These are phyloP conservation scores for Tephrocybe sp. DNA, from an alignment of 768 basidiomycete species.

Conservation along the genomic window DNA sequence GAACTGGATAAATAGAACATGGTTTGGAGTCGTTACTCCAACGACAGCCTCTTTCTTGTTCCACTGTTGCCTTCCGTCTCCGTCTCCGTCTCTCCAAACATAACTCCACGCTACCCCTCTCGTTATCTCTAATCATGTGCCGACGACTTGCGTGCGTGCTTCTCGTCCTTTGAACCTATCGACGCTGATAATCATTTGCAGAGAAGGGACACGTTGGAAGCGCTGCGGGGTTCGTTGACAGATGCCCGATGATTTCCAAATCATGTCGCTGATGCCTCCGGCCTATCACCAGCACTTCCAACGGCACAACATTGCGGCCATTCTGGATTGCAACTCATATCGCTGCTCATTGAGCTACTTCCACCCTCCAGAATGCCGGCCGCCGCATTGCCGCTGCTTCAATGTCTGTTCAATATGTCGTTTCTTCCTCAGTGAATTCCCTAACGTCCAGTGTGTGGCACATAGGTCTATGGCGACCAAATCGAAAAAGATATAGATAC, in stretches of 20 bases:
- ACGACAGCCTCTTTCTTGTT: not conserved
- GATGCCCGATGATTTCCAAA: not conserved
- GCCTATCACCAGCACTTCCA: slow-evolving; percentile 69
- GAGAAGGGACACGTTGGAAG: slow-evolving; percentile 77
- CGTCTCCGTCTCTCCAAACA: slow-evolving; percentile 1
- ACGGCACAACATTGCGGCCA: slow-evolving; percentile 70
- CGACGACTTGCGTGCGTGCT: slow-evolving; percentile 70
- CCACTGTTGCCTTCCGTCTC: not conserved
- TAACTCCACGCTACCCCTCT: not conserved
- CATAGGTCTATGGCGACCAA: slow-evolving; percentile 65
- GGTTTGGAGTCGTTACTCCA: slow-evolving; percentile 2
- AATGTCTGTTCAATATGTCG: slow-evolving; percentile 44
- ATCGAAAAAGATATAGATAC: slow-evolving; percentile 69
- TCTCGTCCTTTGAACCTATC: slow-evolving; percentile 13
- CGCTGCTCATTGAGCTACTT: slow-evolving; percentile 64
- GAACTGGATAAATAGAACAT: slow-evolving; percentile 18
- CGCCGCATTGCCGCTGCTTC: slow-evolving; percentile 54
- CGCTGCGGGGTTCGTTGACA: slow-evolving; percentile 57
- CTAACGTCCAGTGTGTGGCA: not conserved
- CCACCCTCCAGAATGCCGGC: slow-evolving; percentile 58
- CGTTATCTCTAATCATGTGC: slow-evolving; percentile 51
- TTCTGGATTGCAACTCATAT: slow-evolving; percentile 69
- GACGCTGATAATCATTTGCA: slow-evolving; percentile 23
- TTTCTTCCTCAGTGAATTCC: not conserved
- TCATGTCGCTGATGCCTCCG: not conserved